phyloP scores from a whole-genome alignment of 441 rosid genomes.

The Oxalis stricta region DNA sequence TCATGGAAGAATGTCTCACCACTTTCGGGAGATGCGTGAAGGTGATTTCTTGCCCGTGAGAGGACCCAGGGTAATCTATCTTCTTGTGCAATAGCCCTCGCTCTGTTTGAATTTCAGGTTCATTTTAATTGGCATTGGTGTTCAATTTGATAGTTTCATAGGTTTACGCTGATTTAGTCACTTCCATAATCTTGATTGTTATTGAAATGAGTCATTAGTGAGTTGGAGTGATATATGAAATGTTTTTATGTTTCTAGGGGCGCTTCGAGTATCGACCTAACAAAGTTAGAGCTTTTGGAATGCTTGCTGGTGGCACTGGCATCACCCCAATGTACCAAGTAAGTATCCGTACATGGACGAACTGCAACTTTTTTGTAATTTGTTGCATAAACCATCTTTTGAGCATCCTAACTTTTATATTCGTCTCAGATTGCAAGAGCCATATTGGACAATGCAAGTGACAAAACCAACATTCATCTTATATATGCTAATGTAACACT shows the following conservation, averaged over 20 bases:
- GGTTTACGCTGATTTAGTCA: no score
- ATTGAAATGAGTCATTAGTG: no score
- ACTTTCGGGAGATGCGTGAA: constrained; percentile 31
- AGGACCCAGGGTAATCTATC: constrained; percentile 31
- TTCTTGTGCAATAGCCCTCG: not conserved
- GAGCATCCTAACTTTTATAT: not conserved
- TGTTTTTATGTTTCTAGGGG: constrained; percentile 15
- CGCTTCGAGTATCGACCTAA: constrained; percentile 28
- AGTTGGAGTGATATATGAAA: no score
- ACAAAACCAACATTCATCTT: constrained; percentile 17
- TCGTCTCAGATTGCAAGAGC: constrained; percentile 20
- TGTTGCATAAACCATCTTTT: not conserved
- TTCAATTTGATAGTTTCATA: no score
- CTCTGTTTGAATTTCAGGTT: not conserved
- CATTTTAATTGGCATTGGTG: no score
- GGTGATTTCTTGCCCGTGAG: constrained; percentile 35
- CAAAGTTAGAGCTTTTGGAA: constrained; percentile 25
- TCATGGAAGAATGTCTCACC: constrained; percentile 47
- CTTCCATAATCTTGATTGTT: not conserved
- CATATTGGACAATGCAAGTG: constrained; percentile 20
- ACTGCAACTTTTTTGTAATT: not conserved
- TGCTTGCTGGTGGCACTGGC: constrained; percentile 30
- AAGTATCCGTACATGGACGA: not conserved
- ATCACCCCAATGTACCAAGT: constrained; percentile 31
- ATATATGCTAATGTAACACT: constrained; percentile 22